A percentile compares a stretch with the other conserved stretches of the same genome.
phyloP scores from a whole-genome alignment of 495 filamentous ascomycete species.

The Podospora fimiseda region DNA sequence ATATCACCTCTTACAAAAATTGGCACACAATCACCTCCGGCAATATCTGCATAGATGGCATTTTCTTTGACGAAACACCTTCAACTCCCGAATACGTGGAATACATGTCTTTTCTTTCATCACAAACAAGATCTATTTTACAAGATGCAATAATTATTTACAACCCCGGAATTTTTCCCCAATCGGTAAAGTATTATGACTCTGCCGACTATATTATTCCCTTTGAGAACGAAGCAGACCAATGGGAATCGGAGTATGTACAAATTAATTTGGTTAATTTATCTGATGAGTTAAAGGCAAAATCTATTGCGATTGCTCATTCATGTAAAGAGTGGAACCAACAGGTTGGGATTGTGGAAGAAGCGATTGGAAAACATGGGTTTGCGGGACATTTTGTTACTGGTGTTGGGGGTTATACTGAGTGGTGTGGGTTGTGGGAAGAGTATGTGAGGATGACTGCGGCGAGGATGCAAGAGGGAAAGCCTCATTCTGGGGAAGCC shows the following conservation, averaged over 20 bases:
- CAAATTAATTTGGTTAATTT: constrained; percentile 7
- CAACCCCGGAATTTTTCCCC: constrained; percentile 25
- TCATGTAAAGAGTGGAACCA: not conserved
- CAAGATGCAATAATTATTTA: constrained; percentile 11
- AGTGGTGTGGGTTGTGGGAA: constrained; percentile 17
- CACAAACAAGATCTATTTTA: not conserved
- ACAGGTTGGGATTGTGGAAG: constrained; percentile 10
- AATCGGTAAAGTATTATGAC: constrained; percentile 11
- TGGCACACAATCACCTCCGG: too few species aligned
- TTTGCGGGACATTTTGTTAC: constrained; percentile 24
- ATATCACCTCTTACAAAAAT: constrained; percentile 22
- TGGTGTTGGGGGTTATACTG: constrained; percentile 13
- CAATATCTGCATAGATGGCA: constrained; percentile 13
- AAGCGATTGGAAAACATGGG: constrained; percentile 10
- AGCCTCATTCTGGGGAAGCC: not conserved
- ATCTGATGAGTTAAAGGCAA: constrained; percentile 7
- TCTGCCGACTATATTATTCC: constrained; percentile 22
- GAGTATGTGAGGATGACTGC: constrained; percentile 8
- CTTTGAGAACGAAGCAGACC: constrained; percentile 21
- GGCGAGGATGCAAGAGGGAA: not conserved
- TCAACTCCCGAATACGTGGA: constrained; percentile 2
- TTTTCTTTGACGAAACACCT: constrained; percentile 22
- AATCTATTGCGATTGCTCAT: constrained; percentile 21
- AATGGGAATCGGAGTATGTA: constrained; percentile 17
- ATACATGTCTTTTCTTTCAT: constrained; percentile 11